These are phyloP conservation scores for Fraxinus greggii DNA, from an alignment of 305 asterid genomes.

Conservation along the genomic window DNA sequence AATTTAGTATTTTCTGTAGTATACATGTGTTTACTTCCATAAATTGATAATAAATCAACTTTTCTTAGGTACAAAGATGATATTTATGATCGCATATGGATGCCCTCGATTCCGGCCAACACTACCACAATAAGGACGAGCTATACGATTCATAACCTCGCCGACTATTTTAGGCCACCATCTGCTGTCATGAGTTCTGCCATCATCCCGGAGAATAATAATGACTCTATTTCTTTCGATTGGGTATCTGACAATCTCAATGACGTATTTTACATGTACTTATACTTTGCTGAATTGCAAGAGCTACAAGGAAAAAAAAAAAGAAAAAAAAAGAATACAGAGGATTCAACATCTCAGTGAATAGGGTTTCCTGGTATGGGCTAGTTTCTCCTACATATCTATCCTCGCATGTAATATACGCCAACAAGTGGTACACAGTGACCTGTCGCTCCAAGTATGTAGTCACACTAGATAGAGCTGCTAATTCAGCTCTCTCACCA, in stretches of 20 bases:
- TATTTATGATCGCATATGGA: constrained; percentile 26
- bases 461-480: not conserved
- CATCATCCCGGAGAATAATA: not conserved
- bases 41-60: not conserved
- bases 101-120: not conserved
- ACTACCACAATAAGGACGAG: not conserved
- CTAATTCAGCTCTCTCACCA: constrained; percentile 31
- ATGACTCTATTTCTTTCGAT: not conserved
- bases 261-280: constrained; percentile 1
- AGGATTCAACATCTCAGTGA: constrained; percentile 13
- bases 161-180: not conserved
- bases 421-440: not conserved
- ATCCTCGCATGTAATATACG: not conserved
- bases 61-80: constrained; percentile 24
- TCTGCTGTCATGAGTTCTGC: constrained; percentile 18
- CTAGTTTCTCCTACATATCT: not conserved
- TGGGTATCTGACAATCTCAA: not conserved
- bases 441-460: not conserved
- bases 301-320: no score
- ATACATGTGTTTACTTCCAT: not conserved
- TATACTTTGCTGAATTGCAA: constrained; percentile 30
- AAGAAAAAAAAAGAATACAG: constrained; percentile 10
- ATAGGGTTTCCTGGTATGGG: not conserved
- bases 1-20: not conserved
- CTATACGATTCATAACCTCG: not conserved